These are phyloP conservation scores for Xylaria nigripes DNA, from an alignment of 495 filamentous ascomycete species.

Conservation along the genomic window DNA sequence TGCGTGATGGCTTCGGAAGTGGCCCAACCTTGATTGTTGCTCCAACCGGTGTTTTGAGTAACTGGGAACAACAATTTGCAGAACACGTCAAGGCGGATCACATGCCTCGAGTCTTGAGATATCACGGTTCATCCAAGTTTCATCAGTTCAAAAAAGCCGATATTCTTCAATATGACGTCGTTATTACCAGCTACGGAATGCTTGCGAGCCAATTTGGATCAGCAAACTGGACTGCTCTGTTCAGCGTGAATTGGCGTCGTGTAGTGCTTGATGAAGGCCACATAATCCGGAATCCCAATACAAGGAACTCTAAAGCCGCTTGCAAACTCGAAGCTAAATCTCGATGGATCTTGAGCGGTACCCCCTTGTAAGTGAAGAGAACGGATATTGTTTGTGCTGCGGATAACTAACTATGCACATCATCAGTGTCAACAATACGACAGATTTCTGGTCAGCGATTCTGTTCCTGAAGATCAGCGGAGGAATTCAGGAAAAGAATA, in stretches of 20 bases:
- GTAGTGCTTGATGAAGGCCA: constrained; percentile 87
- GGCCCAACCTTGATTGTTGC: constrained; percentile 72
- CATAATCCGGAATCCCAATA: constrained; percentile 68
- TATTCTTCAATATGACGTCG: constrained; percentile 57
- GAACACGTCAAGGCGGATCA: constrained; percentile 58
- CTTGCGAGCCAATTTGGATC: constrained; percentile 33
- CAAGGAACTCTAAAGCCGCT: constrained; percentile 62
- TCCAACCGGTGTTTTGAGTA: constrained; percentile 84
- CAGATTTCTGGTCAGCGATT: constrained; percentile 74
- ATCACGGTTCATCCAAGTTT: constrained; percentile 61
- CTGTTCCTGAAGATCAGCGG: constrained; percentile 72
- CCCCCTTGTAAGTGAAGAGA: constrained; percentile 50
- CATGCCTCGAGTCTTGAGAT: constrained; percentile 58
- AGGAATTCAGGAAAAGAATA: constrained; percentile 62
- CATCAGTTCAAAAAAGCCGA: constrained; percentile 36
- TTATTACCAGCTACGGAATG: constrained; percentile 77
- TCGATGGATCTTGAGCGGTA: constrained; percentile 78
- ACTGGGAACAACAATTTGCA: constrained; percentile 78
- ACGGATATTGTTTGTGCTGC: constrained; percentile 22
- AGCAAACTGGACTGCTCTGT: constrained; percentile 39
- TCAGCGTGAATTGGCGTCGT: constrained; percentile 67
- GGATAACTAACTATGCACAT: constrained; percentile 8
- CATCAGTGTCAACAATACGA: constrained; percentile 59
- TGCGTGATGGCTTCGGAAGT: constrained; percentile 45
- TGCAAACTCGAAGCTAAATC: constrained; percentile 58